phyloP scores from a whole-genome alignment of 2,329 filamentous ascomycete species.

The Aspergillus tanneri region DNA sequence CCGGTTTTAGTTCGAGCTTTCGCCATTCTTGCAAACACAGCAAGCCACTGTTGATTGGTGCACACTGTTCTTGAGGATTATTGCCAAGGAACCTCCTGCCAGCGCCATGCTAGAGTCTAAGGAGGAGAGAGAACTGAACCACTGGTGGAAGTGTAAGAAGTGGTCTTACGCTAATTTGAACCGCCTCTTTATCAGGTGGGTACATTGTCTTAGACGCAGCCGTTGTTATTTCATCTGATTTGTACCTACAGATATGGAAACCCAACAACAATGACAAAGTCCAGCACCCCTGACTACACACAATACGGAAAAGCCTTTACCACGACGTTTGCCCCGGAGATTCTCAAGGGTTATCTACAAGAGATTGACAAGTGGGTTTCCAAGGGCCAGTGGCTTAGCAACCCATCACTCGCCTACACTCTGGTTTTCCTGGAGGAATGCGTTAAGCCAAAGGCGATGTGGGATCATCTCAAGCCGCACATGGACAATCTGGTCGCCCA shows the following conservation, averaged over 20 bases:
- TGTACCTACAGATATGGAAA: slow-evolving; percentile 73
- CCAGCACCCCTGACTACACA: slow-evolving; percentile 72
- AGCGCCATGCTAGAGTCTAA: slow-evolving; percentile 75
- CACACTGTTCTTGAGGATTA: slow-evolving; percentile 86
- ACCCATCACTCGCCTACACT: slow-evolving; percentile 88
- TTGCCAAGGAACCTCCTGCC: slow-evolving; percentile 79
- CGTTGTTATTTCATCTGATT: neutral
- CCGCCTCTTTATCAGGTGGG: slow-evolving; percentile 84
- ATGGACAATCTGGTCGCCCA: slow-evolving; percentile 91
- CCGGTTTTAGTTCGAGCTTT: slow-evolving; percentile 74
- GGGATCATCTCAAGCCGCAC: slow-evolving; percentile 89
- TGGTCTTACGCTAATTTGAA: slow-evolving; percentile 99
- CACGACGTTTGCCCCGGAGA: slow-evolving; percentile 87
- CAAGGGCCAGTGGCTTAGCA: slow-evolving; percentile 92
- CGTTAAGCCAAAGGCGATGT: slow-evolving; percentile 95
- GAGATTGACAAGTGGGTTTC: slow-evolving; percentile 98
- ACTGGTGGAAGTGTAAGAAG: slow-evolving; percentile 99
- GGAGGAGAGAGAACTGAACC: slow-evolving; percentile 84
- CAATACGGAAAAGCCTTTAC: slow-evolving; percentile 90
- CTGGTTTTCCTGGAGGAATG: slow-evolving; percentile 96
- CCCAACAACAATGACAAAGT: slow-evolving; percentile 69
- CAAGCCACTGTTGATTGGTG: slow-evolving; percentile 92
- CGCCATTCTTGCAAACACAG: slow-evolving; percentile 72
- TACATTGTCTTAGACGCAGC: slow-evolving; percentile 10
- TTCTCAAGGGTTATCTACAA: slow-evolving; percentile 87